Evolutionary conservation across 2,329 filamentous ascomycete species (phyloP), one percentile per base, ranked within the genome.

Genomic region (Ceratocystis diversiconidia): DNA sequence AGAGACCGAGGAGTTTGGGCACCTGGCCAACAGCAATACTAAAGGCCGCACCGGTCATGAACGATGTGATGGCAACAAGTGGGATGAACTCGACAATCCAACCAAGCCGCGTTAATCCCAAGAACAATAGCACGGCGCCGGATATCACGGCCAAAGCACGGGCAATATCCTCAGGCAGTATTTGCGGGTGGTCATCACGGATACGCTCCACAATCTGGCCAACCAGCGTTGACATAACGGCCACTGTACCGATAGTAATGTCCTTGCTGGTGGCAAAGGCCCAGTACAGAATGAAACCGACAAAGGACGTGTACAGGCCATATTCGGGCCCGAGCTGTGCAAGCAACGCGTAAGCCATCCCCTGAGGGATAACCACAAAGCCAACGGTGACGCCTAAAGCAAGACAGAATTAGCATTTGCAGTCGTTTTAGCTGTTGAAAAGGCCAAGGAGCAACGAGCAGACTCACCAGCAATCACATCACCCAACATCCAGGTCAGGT

Each of bases 211-310:
- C 76, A 52, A 81, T 76, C 69, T 79, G 77, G 22, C 79, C 79
- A 1, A 79, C 79, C 28, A 81, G 75, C 60, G 78, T 78, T 22
- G 79, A 81, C 78, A 81, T 80, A 70, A 81, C 78, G 25, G 79
- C 78, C 19, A 80, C 79, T 12, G 79, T 88, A 17, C 92, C 92
- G 66, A 97, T 97, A 8, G 92, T 96, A 72, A 99, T 97, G 75
- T 99, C 92, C 74, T 97, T 99, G 15, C 92, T 96, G 0, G 94
- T 99, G 41, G 92, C 94, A 72, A 97, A 97, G 73, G 96, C 88
- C 92, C 92, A 97, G 76, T 99, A 99, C 68, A 96, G 81, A 69
- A 96, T 75, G 17, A 95, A 92, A 61, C 92, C 94, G 82, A 96
- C 94, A 73, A 99, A 97, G 0, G 92, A 96, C 0, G 92, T 94